Evolutionary conservation across 208 protist species (phyloP).

Genomic region (Trypanosoma rangeli): DNA sequence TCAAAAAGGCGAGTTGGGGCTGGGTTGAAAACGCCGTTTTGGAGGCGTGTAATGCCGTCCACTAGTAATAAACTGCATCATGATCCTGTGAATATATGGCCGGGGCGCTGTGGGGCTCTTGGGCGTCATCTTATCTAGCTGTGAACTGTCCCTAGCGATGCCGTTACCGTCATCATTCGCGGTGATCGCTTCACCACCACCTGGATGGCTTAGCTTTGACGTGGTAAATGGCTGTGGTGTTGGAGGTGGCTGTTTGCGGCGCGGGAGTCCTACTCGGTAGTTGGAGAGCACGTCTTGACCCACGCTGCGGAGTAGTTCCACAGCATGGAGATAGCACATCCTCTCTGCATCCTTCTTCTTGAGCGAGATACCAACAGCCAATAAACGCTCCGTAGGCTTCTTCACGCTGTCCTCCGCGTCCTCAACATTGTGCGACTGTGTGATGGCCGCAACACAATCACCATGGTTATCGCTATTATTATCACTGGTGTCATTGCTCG

Average conservation of each 20-base stretch:
- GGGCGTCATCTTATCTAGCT: background rate
- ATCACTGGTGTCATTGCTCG: background rate
- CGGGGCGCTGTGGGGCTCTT: constrained; percentile 7
- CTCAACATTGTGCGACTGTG: background rate
- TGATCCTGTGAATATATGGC: constrained; percentile 57
- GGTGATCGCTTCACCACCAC: background rate
- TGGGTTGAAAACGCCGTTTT: constrained; percentile 21
- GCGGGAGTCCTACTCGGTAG: constrained; percentile 50
- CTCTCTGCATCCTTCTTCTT: constrained; percentile 84
- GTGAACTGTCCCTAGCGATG: background rate
- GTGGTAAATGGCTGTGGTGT: background rate
- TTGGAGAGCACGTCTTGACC: constrained; percentile 56
- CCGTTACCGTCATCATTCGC: background rate
- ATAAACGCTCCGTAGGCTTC: constrained; percentile 20
- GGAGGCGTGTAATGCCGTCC: constrained; percentile 38
- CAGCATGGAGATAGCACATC: constrained; percentile 80
- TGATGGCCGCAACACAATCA: background rate
- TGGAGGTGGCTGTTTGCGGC: constrained; percentile 9
- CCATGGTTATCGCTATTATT: background rate
- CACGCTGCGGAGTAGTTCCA: constrained; percentile 40
- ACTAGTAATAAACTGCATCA: constrained; percentile 56
- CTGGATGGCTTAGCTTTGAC: background rate
- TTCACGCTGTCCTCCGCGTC: background rate
- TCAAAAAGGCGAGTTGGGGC: constrained; percentile 28
- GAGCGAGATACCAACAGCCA: constrained; percentile 71